A percentile compares a stretch with the other conserved stretches of the same genome.
Evolutionary conservation across 108 stramenopile species (phyloP).

Genomic region (Pseudonitzschia multiseries): DNA sequence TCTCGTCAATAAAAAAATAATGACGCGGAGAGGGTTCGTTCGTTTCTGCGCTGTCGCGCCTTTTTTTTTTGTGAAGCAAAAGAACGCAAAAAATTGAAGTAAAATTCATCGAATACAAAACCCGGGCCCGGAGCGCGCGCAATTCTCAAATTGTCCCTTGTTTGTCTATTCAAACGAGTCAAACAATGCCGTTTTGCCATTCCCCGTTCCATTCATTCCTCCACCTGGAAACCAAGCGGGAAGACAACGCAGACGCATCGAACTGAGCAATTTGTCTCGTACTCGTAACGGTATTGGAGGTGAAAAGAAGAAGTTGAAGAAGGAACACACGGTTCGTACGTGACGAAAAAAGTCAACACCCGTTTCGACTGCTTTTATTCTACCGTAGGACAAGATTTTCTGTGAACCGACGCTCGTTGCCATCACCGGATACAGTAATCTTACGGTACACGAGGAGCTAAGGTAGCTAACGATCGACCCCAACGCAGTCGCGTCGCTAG

Average conservation of each 20-base stretch:
- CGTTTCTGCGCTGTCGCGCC: no score
- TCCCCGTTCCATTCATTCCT: no score
- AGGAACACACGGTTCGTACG: background rate
- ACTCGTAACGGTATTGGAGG: background rate
- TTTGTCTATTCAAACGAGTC: background rate
- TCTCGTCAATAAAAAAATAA: no score
- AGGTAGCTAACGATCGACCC: no score
- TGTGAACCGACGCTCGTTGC: background rate
- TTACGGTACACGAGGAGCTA: background rate
- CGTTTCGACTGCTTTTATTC: no score
- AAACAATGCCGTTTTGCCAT: background rate
- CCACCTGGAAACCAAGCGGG: background rate
- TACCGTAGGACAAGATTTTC: background rate
- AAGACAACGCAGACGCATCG: conserved; percentile 12
- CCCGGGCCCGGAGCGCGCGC: no score
- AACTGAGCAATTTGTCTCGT: background rate
- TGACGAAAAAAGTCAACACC: background rate
- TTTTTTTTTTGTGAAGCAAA: no score
- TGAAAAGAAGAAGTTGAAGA: conserved; percentile 5
- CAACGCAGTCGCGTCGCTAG: no score
- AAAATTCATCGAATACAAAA: no score
- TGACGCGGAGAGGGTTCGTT: no score
- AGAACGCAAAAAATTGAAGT: no score
- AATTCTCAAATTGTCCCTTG: background rate
- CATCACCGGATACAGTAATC: background rate